Evolutionary conservation across 2,329 filamentous ascomycete species (phyloP).

Genomic region (Pyrenochaeta sp.): DNA sequence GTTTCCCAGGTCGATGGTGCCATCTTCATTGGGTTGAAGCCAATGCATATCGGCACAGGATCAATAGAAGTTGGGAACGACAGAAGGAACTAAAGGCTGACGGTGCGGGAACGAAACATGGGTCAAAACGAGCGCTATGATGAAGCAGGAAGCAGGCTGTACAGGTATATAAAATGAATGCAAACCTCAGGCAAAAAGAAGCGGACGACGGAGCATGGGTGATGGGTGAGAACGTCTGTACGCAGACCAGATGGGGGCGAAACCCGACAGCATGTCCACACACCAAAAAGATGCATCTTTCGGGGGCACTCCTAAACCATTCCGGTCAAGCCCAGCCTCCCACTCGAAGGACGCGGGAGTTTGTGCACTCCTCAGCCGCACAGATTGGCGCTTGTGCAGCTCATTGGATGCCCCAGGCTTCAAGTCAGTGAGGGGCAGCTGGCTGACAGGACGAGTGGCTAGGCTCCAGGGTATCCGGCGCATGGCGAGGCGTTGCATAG

Average conservation of each 20-base stretch:
- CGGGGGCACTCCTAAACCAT: conserved; percentile 16
- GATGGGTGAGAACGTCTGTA: conserved; percentile 14
- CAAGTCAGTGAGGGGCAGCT: conserved; percentile 26
- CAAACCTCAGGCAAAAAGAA: conserved; percentile 22
- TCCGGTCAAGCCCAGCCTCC: conserved; percentile 30
- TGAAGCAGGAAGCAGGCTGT: conserved; percentile 11
- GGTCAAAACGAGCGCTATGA: conserved; percentile 16
- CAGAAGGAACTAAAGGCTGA: conserved; percentile 12
- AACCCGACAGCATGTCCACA: conserved; percentile 14
- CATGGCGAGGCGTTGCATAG: conserved; percentile 33
- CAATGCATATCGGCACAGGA: conserved; percentile 43
- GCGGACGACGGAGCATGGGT: conserved; percentile 25
- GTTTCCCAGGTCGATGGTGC: conserved; percentile 36
- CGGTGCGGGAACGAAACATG: conserved; percentile 31
- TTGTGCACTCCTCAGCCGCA: conserved; percentile 34
- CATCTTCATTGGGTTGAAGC: conserved; percentile 39
- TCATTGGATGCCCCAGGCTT: conserved; percentile 33
- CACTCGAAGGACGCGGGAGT: conserved; percentile 10
- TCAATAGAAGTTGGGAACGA: conserved; percentile 8
- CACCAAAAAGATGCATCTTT: conserved; percentile 14
- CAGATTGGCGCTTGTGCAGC: conserved; percentile 15
- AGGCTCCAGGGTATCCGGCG: conserved; percentile 25
- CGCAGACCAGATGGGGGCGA: conserved; percentile 17
- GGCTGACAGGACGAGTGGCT: conserved; percentile 29
- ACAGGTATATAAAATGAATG: conserved; percentile 26